Conservation (phyloP, 2,329 filamentous ascomycete species). For the Cytospora leucostoma region DNA sequence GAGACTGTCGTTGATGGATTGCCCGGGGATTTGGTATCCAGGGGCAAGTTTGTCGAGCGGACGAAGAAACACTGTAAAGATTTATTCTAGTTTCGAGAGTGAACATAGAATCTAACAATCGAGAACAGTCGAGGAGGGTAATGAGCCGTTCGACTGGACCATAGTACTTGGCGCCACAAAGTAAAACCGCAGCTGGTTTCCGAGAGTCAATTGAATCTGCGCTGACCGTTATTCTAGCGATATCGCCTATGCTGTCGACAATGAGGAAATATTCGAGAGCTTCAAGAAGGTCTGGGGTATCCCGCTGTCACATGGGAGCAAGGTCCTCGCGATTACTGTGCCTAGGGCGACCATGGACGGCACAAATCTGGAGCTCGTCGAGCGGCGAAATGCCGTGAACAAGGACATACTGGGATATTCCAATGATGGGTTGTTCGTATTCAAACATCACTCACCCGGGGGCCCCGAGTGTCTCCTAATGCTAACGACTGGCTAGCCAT, state of each 20-base stretch:
- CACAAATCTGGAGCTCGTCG: constrained; percentile 1
- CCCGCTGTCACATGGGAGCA: constrained; percentile 50
- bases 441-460: not conserved
- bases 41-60: constrained; percentile 31
- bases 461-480: no score
- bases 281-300: constrained; percentile 54
- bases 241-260: constrained; percentile 43
- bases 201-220: not conserved
- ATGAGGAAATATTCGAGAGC: constrained; percentile 48
- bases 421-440: constrained; percentile 54
- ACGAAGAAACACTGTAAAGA: constrained; percentile 33
- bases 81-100: not conserved
- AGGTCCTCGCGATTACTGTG: constrained; percentile 65
- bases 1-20: constrained; percentile 32
- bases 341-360: constrained; percentile 49
- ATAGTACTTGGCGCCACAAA: constrained; percentile 67
- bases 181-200: constrained; percentile 25
- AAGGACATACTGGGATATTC: constrained; percentile 51
- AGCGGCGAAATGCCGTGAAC: constrained; percentile 47
- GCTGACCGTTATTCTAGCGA: constrained; percentile 42
- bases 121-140: constrained; percentile 17
- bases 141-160: constrained; percentile 56
- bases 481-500: constrained; percentile 43
- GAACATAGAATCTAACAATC: not conserved
- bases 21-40: constrained; percentile 33